Evolutionary conservation across 331 rosid species (phyloP).

Genomic region (Arachis monticola): DNA sequence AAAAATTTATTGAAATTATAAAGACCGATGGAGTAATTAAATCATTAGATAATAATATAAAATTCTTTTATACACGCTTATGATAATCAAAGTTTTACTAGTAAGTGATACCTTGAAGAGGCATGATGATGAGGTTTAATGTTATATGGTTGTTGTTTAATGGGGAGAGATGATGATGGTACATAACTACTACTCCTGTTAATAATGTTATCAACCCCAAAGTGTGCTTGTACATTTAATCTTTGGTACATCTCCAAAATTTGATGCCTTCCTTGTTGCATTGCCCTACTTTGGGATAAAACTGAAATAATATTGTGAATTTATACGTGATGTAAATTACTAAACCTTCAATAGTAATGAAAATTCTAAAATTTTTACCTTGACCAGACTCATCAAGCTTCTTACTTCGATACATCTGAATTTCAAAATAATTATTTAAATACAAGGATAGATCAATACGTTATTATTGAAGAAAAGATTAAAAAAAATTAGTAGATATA

Average conservation of each 20-base stretch:
- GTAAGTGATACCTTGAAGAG: slow-evolving; percentile 43
- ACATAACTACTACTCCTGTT: slow-evolving; percentile 17
- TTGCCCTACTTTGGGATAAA: slow-evolving; percentile 47
- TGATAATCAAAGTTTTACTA: no score
- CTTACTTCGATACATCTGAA: slow-evolving; percentile 92
- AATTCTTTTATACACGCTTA: no score
- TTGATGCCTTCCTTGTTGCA: slow-evolving; percentile 56
- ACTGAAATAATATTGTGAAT: slow-evolving; percentile 42
- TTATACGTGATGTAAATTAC: slow-evolving; percentile 7
- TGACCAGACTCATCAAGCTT: slow-evolving; percentile 85
- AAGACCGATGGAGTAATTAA: no score
- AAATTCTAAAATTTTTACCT: slow-evolving; percentile 52
- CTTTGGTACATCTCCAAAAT: slow-evolving; percentile 54
- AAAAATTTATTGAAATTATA: no score
- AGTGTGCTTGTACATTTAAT: slow-evolving; percentile 44
- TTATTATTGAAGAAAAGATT: no score
- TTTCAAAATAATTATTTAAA: slow-evolving; percentile 7
- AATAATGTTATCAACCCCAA: slow-evolving; percentile 41
- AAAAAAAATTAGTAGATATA: not conserved
- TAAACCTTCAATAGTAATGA: not conserved
- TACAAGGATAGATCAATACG: not conserved
- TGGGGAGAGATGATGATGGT: slow-evolving; percentile 39
- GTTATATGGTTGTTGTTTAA: slow-evolving; percentile 35
- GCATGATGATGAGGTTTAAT: slow-evolving; percentile 28
- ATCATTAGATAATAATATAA: no score